Conservation (phyloP, 805 yeast genomes). For the Lachancea mirantina region DNA sequence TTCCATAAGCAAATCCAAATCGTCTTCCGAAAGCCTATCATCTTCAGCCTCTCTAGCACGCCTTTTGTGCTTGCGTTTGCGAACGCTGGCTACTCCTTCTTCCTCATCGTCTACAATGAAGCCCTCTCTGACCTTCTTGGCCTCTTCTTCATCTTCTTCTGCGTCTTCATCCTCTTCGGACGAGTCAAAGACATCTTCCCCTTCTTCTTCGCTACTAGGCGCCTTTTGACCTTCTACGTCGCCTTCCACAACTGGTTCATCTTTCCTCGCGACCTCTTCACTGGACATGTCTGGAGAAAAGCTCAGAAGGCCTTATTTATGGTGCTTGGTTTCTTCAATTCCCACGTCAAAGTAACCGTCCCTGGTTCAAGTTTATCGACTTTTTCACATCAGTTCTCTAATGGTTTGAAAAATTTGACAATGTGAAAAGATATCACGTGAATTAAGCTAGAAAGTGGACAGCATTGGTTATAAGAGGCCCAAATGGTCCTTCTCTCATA, state of each 20-base stretch:
- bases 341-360: too few relatives aligned
- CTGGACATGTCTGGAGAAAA: conserved; percentile 5
- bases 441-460: too few relatives aligned
- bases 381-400: too few relatives aligned
- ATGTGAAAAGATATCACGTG: too few relatives aligned
- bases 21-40: conserved; percentile 87
- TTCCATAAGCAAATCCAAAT: conserved; percentile 83
- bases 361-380: too few relatives aligned
- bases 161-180: conserved; percentile 84
- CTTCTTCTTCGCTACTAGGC: conserved; percentile 38
- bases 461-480: too few relatives aligned
- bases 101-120: conserved; percentile 92
- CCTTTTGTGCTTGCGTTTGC: conserved; percentile 36
- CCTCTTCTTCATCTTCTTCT: conserved; percentile 87
- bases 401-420: too few relatives aligned
- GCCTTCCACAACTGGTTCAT: conserved; percentile 30
- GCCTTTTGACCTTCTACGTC: conserved; percentile 34
- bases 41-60: conserved; percentile 42
- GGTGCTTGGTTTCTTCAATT: neutral
- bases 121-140: conserved; percentile 76
- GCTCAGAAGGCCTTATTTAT: neutral
- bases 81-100: conserved; percentile 37
- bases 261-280: conserved; percentile 10
- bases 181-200: conserved; percentile 54
- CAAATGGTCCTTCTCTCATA: too few relatives aligned